A percentile compares a stretch with the other conserved stretches of the same genome.
phyloP scores from a whole-genome alignment of 306 rosid genomes.

The Prinsepia uniflora region DNA sequence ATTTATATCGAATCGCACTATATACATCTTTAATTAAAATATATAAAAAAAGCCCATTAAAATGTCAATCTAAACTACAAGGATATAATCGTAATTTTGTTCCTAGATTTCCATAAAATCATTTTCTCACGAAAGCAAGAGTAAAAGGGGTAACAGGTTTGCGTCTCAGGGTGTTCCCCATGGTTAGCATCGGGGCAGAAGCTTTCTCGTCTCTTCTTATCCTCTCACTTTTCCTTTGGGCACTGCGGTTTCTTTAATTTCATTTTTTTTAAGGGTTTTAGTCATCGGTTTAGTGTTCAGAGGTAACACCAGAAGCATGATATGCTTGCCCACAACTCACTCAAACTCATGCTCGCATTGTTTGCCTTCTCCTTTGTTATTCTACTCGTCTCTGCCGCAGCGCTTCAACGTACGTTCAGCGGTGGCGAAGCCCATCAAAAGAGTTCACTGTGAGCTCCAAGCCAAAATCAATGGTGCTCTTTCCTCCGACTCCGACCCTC shows the following conservation, averaged over 20 bases:
- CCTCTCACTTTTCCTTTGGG: not conserved
- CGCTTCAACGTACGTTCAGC: slow-evolving; percentile 19
- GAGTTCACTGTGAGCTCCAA: slow-evolving; percentile 65
- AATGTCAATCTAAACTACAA: too few species aligned
- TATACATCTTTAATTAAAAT: too few species aligned
- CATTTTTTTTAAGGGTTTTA: not conserved
- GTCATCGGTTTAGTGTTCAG: slow-evolving; percentile 6
- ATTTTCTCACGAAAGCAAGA: not conserved
- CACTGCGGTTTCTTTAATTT: not conserved
- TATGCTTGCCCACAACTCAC: not conserved
- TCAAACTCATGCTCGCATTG: slow-evolving; percentile 2
- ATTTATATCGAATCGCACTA: too few species aligned
- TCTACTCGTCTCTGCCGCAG: slow-evolving; percentile 21
- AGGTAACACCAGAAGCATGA: slow-evolving; percentile 7
- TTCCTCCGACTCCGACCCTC: slow-evolving; percentile 68
- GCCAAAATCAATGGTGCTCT: slow-evolving; percentile 64
- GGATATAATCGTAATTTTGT: too few species aligned
- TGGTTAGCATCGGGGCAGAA: not conserved
- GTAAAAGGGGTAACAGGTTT: not conserved
- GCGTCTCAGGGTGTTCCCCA: not conserved
- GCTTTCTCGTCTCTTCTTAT: not conserved
- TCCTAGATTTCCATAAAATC: too few species aligned
- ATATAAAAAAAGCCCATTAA: too few species aligned
- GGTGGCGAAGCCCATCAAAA: slow-evolving; percentile 37
- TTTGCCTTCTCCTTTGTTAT: slow-evolving; percentile 24